phyloP scores from a whole-genome alignment of 176 grass and related monocot species.

The Triticum timopheevii region DNA sequence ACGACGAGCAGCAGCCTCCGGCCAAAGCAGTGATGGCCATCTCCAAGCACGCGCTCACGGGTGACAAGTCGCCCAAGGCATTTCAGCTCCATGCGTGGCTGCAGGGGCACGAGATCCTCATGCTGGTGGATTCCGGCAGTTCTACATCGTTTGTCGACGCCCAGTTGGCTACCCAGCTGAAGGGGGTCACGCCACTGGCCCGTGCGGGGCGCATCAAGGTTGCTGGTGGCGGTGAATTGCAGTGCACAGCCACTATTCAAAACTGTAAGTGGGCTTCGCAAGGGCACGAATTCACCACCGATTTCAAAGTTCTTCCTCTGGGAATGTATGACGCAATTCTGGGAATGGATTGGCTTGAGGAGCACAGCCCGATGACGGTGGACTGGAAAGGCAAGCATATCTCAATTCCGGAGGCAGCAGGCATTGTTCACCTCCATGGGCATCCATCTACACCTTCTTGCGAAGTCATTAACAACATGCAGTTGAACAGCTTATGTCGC shows the following conservation, averaged over 20 bases:
- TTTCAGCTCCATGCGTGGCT: too few species aligned
- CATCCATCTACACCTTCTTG: too few species aligned
- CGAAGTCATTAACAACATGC: neutral
- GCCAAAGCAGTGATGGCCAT: neutral
- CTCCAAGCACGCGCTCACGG: neutral
- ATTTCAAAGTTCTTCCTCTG: neutral
- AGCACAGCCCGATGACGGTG: neutral
- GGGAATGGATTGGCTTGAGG: neutral
- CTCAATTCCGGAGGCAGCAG: neutral
- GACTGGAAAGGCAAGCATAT: neutral
- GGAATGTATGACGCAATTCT: neutral
- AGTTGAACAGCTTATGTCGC: neutral
- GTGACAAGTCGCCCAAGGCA: neutral
- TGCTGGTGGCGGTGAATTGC: neutral
- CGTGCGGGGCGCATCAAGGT: neutral
- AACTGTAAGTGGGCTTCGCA: neutral
- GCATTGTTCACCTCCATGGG: neutral
- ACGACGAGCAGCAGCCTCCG: rapidly evolving
- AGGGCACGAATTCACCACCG: neutral
- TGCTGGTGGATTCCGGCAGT: neutral
- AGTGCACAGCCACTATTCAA: rapidly evolving
- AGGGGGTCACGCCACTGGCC: rapidly evolving
- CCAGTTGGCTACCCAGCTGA: neutral
- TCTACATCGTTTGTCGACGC: neutral
- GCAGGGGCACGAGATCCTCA: neutral